Percentiles rank a stretch among this genome's conserved stretches.
These are phyloP conservation scores for Podospora pseudoanserina DNA, from an alignment of 495 filamentous ascomycete genomes.

Conservation along the genomic window DNA sequence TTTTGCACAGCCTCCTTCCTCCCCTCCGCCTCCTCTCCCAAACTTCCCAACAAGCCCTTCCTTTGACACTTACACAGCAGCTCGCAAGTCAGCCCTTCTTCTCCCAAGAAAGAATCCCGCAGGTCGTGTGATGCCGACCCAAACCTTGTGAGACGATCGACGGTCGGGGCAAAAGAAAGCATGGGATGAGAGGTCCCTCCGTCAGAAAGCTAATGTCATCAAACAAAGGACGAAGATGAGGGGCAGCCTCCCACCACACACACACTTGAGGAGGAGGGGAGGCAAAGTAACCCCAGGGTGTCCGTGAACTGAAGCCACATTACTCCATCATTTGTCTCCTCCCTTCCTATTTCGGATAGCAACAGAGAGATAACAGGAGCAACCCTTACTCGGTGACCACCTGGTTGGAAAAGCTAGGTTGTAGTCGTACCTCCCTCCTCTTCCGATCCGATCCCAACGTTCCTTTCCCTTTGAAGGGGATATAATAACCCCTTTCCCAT, in stretches of 20 bases:
- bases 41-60: not conserved
- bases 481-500: slow-evolving; percentile 8
- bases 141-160: not conserved
- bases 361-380: not conserved
- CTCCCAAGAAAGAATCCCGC: not conserved
- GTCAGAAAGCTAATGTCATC: not conserved
- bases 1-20: not conserved
- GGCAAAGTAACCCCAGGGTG: not conserved
- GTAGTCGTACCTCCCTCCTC: not conserved
- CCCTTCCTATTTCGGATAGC: slow-evolving; percentile 11
- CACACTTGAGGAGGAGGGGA: not conserved
- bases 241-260: not conserved
- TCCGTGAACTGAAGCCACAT: not conserved
- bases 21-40: no score
- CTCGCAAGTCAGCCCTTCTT: not conserved
- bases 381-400: not conserved
- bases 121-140: not conserved
- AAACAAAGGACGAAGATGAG: not conserved
- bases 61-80: not conserved
- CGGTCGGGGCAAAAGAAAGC: not conserved
- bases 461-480: slow-evolving; percentile 1
- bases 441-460: not conserved
- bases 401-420: not conserved
- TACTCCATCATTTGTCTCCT: slow-evolving; percentile 4
- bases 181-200: not conserved